Evolutionary conservation across 1,139 yeast genomes (phyloP).

Genomic region (Hansenula lynferdii): DNA sequence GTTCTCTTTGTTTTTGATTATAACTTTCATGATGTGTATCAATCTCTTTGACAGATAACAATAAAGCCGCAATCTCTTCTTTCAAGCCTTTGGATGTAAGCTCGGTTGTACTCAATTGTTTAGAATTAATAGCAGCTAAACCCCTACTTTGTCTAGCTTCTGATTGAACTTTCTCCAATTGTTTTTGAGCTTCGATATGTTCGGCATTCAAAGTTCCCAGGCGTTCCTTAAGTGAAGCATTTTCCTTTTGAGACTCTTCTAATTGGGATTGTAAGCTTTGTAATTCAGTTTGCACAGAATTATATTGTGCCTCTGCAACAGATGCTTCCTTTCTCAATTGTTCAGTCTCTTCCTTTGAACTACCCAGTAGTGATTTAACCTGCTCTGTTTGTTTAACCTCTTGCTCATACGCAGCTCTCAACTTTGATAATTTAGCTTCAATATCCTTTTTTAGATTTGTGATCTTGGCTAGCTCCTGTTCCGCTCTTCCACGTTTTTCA

Average conservation of each 20-base stretch:
- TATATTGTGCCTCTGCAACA: conserved; percentile 75
- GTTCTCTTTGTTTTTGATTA: conserved; percentile 32
- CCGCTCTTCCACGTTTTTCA: conserved; percentile 70
- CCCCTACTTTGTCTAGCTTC: conserved; percentile 61
- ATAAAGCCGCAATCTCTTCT: conserved; percentile 43
- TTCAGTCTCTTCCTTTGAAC: conserved; percentile 66
- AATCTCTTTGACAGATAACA: conserved; percentile 30
- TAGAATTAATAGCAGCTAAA: conserved; percentile 57
- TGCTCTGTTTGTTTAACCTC: conserved; percentile 74
- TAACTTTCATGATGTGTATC: conserved; percentile 31
- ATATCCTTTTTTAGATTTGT: conserved; percentile 65
- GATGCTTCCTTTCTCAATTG: conserved; percentile 72
- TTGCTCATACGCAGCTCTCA: conserved; percentile 69
- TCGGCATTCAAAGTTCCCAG: conserved; percentile 66
- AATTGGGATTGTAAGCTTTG: conserved; percentile 55
- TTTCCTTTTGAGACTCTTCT: conserved; percentile 64
- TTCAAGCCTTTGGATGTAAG: conserved; percentile 38
- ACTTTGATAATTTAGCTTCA: conserved; percentile 58
- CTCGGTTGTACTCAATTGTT: conserved; percentile 61
- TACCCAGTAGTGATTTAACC: conserved; percentile 55
- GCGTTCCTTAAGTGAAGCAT: conserved; percentile 59
- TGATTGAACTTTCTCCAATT: conserved; percentile 43
- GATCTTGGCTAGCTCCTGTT: conserved; percentile 65
- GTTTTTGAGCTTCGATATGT: conserved; percentile 51
- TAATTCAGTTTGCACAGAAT: conserved; percentile 65